Evolutionary conservation across 2,329 filamentous ascomycete genomes (phyloP), one percentile per base, ranked within the genome.

Genomic region (Neurospora crassa): DNA sequence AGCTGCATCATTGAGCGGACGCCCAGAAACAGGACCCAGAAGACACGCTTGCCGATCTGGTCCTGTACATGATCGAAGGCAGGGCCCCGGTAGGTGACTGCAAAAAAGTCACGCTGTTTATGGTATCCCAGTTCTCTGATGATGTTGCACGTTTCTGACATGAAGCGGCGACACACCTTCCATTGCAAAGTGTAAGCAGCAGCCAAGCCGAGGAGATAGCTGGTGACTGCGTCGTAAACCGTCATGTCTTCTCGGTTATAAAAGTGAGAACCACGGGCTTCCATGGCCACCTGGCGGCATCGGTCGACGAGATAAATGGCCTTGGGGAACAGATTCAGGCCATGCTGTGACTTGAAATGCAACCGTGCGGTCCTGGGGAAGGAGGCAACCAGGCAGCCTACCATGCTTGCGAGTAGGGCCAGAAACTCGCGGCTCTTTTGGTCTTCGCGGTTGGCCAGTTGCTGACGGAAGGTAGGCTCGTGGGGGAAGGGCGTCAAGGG

Each of bases 21-120:
- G 42, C 90, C 90, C 5, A 94, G 88, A 73, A 96, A 89, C 75
- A 94, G 86, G 29, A 92, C 90, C 90, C 94, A 97, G 79, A 96
- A 97, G 53, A 97, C 90, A 73, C 91, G 88, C 78, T 92, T 91
- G 67, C 91, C 89, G 67, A 92, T 87, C 79, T 94, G 90, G 76
- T 90, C 88, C 77, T 90, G 89, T 69, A 94, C 87, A 68, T 91
- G 90, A 75, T 92, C 90, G 72, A 91, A 88, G 0, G 85, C 82
- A 63, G 83, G 80, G 5, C 76, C 75, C 6, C 76, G 74, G 45
- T 76, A 77, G 3, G 77, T 77, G 8, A 76, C 74, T 20, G 73
- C 73, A 40, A 75, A 76, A 71, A 77, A 40, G 80, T 82, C 81
- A 79, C 87, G 79, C 10, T 85, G 83, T 72, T 88, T 88, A 74